These are phyloP conservation scores for Neurospora sp. DNA, from an alignment of 495 filamentous ascomycete genomes.

Conservation along the genomic window DNA sequence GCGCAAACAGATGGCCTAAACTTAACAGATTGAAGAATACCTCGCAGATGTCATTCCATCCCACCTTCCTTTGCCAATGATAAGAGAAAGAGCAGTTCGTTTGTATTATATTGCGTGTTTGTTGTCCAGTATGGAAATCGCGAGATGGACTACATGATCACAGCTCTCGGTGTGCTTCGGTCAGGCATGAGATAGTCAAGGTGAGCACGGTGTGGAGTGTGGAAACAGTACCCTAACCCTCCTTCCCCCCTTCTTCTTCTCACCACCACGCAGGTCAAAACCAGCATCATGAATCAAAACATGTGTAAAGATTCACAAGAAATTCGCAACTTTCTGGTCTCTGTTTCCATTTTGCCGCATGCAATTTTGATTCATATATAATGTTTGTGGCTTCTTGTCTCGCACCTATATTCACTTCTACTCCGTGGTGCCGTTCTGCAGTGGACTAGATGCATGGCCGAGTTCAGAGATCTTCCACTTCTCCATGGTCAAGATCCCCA, in stretches of 20 bases:
- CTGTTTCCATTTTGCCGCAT: background rate
- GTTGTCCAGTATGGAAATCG: background rate
- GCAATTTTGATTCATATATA: background rate
- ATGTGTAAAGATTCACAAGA: background rate
- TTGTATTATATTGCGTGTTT: background rate
- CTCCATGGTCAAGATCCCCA: background rate
- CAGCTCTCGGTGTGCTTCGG: background rate
- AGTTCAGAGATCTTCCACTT: background rate
- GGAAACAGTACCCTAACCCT: background rate
- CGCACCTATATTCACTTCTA: background rate
- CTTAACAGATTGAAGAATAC: background rate
- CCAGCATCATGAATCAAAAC: background rate
- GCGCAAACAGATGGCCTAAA: background rate
- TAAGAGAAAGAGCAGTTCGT: background rate
- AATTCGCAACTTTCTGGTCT: constrained; percentile 1
- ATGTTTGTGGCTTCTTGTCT: background rate
- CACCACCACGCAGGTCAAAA: background rate
- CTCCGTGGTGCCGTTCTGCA: background rate
- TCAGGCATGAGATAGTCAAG: background rate
- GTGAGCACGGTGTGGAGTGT: background rate
- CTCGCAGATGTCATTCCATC: background rate
- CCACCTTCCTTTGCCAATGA: background rate
- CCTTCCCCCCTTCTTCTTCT: background rate
- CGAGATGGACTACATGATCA: background rate
- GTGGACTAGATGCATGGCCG: background rate